Conservation (phyloP, 371 early-diverging fungal species). For the Actinomucor elegans region DNA sequence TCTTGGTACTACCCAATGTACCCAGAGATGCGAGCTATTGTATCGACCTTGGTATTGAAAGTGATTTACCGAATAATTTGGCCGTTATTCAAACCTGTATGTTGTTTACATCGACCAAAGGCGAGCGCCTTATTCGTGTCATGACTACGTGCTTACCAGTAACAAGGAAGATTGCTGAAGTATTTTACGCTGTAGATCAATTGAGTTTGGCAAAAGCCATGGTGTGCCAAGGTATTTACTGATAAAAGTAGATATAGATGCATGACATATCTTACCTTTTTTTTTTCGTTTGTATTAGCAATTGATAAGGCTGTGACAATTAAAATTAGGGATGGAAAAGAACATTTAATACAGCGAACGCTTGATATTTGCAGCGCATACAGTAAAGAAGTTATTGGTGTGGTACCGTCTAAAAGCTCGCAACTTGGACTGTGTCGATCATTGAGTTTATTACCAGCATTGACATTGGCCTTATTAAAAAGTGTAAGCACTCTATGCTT, state of each 20-base stretch:
- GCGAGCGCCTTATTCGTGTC: slow-evolving; percentile 84
- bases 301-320: slow-evolving; percentile 69
- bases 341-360: slow-evolving; percentile 63
- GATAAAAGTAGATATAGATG: too few relatives aligned
- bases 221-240: slow-evolving; percentile 65
- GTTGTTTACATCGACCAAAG: slow-evolving; percentile 66
- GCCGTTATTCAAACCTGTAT: slow-evolving; percentile 87
- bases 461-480: slow-evolving; percentile 68
- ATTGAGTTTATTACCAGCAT: slow-evolving; percentile 67
- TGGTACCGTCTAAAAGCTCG: slow-evolving; percentile 46
- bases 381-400: slow-evolving; percentile 57
- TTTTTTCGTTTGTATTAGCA: slow-evolving; percentile 19
- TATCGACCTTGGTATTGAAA: slow-evolving; percentile 75
- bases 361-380: slow-evolving; percentile 69
- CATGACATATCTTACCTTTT: too few relatives aligned
- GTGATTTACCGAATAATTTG: slow-evolving; percentile 61
- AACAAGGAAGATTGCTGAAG: slow-evolving; percentile 22
- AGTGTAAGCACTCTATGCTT: slow-evolving; percentile 22
- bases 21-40: slow-evolving; percentile 81
- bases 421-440: slow-evolving; percentile 70
- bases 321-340: slow-evolving; percentile 78
- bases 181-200: slow-evolving; percentile 62
- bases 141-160: slow-evolving; percentile 77
- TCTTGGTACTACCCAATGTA: slow-evolving; percentile 83
- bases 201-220: slow-evolving; percentile 57